Percentiles rank a stretch among this genome's conserved stretches.
These are phyloP conservation scores for Macrolepiota albuminosa DNA, from an alignment of 768 basidiomycete genomes.

Conservation along the genomic window DNA sequence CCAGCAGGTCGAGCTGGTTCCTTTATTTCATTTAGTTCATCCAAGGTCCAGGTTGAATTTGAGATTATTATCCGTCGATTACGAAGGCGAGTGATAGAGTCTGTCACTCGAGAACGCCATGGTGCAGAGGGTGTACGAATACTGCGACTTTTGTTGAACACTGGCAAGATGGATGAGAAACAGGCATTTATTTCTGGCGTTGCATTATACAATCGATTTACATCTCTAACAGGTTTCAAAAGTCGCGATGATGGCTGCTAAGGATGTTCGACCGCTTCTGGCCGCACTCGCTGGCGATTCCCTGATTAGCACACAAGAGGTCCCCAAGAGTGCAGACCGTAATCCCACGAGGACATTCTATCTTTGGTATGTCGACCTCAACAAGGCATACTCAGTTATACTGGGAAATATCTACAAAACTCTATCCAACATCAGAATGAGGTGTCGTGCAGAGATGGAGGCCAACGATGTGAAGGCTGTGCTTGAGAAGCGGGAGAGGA, in stretches of 20 bases:
- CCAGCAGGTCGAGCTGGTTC: slow-evolving; percentile 61
- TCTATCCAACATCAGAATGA: slow-evolving; percentile 75
- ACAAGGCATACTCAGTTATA: slow-evolving; percentile 75
- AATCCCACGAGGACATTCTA: slow-evolving; percentile 88
- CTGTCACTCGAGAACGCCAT: slow-evolving; percentile 76
- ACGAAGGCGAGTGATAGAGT: slow-evolving; percentile 67
- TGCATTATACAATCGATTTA: not conserved
- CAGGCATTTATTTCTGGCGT: slow-evolving; percentile 50
- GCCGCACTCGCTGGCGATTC: slow-evolving; percentile 76
- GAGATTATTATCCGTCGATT: slow-evolving; percentile 65
- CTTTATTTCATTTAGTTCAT: slow-evolving; percentile 65
- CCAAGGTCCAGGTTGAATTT: slow-evolving; percentile 80
- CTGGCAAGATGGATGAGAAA: slow-evolving; percentile 93
- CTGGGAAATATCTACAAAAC: slow-evolving; percentile 84
- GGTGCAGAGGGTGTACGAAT: slow-evolving; percentile 83
- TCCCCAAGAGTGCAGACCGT: slow-evolving; percentile 86
- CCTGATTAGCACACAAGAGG: slow-evolving; percentile 87
- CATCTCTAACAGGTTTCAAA: slow-evolving; percentile 69
- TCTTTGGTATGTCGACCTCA: slow-evolving; percentile 90
- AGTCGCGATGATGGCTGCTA: slow-evolving; percentile 86
- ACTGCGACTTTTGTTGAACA: slow-evolving; percentile 68
- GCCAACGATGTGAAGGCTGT: slow-evolving; percentile 62
- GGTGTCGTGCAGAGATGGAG: slow-evolving; percentile 71
- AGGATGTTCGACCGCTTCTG: slow-evolving; percentile 79
- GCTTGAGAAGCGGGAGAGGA: slow-evolving; percentile 76